Evolutionary conservation across 2,329 filamentous ascomycete genomes (phyloP).

Genomic region (Diaporthe caulivora): DNA sequence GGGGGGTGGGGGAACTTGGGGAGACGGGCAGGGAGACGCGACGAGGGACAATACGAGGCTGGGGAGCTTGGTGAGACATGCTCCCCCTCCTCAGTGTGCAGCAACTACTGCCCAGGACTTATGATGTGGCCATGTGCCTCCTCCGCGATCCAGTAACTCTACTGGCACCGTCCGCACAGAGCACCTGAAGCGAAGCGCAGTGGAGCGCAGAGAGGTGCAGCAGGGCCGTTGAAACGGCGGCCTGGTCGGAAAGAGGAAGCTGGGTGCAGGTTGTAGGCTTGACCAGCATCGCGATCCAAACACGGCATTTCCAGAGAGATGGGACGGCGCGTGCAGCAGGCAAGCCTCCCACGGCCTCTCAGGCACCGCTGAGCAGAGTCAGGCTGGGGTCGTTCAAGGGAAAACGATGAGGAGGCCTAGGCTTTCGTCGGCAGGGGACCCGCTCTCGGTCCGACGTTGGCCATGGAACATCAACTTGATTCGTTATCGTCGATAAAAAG

Average conservation of each 20-base stretch:
- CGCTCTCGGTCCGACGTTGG: conserved; percentile 27
- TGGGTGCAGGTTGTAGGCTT: not conserved
- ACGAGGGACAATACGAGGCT: not conserved
- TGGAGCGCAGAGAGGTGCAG: too few relatives aligned
- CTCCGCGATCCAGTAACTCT: not conserved
- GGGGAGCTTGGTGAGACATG: not conserved
- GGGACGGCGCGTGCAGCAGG: conserved; percentile 6
- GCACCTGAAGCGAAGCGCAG: not conserved
- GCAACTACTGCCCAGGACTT: not conserved
- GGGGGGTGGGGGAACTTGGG: too few relatives aligned
- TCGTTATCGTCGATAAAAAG: conserved; percentile 5
- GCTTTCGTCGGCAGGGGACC: not conserved
- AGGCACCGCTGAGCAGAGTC: not conserved
- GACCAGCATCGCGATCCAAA: conserved; percentile 5
- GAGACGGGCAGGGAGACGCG: not conserved
- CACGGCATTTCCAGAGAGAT: not conserved
- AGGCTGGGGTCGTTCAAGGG: not conserved
- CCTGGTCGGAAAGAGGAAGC: not conserved
- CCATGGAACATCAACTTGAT: conserved; percentile 22
- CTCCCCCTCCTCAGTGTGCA: not conserved
- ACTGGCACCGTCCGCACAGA: not conserved
- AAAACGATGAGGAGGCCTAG: conserved; percentile 16
- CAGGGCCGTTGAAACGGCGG: not conserved
- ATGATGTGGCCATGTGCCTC: not conserved
- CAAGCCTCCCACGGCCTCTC: not conserved